Base-by-base conservation (phyloP, 2,329 filamentous ascomycete genomes). In the Trichoderma semiorbis region DNA sequence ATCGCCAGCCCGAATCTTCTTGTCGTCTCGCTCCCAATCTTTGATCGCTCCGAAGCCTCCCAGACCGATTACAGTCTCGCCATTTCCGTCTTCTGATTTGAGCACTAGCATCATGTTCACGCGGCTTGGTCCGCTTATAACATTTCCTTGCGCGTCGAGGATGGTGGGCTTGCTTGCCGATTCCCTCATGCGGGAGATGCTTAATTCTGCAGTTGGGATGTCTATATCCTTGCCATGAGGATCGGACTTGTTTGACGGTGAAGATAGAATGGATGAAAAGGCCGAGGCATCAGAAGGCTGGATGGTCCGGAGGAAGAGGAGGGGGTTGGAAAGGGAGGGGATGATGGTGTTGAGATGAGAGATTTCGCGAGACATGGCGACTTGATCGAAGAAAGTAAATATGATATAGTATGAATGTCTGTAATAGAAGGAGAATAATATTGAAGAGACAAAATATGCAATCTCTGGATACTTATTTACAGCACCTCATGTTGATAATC, bases 11-110 rank as follows among this genome's bases (percentile, higher is more conserved):
- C 77, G 72, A 18, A 77, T 18, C 47, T 68, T 64, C 5, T 10
- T 21, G 8, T 73, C 76, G 8, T 70, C 73, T 21, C 74, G 73
- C 43, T 74, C 70, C 69, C 64, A 72, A 63, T 75, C 73, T 62
- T 79, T 75, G 71, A 79, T 78, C 26, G 74, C 74, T 14, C 78
- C 78, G 62, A 74, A 79, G 26, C 78, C 78, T 18, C 76, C 77
- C n/a, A 79, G 72, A 2, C 78, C 78, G 63, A 79, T 74, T 7
- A 77, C 70, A 4, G 4, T 36, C 28, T 69, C 66, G 16, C 70
- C 73, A 4, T 62, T 12, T 21, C 67, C 58, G 11, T 60, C 67
- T 5, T 57, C 68, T 14, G n/a, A 36, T 28, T 69, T 53, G 21
- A 76, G 73, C 34, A 76, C 75, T 3, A 79, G 24, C 16, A 74